Percentiles rank a stretch among this genome's conserved stretches.
phyloP scores from a whole-genome alignment of 2,329 filamentous ascomycete species.

The Cytospora leucostoma region DNA sequence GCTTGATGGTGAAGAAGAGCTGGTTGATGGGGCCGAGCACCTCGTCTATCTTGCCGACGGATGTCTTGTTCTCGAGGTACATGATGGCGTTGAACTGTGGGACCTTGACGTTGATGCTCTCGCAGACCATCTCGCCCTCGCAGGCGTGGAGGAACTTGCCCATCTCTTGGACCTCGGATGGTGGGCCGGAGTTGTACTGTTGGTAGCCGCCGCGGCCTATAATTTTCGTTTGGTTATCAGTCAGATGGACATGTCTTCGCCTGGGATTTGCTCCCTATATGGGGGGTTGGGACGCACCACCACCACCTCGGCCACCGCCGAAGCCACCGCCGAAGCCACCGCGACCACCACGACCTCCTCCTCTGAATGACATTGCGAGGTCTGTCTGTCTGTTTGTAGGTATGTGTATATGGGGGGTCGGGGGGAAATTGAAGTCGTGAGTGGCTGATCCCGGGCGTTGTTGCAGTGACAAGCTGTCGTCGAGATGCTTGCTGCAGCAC shows the following conservation, averaged over 20 bases:
- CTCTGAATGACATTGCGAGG: conserved; percentile 62
- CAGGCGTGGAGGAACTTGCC: conserved; percentile 91
- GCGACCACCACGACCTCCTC: conserved; percentile 50
- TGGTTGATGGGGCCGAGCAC: conserved; percentile 97
- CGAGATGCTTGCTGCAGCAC: conserved; percentile 4
- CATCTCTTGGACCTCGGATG: conserved; percentile 74
- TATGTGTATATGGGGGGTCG: conserved; percentile 2
- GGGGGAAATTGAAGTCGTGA: conserved; percentile 7
- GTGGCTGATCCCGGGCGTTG: conserved; percentile 19
- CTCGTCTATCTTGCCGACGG: conserved; percentile 96
- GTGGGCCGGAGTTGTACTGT: conserved; percentile 61
- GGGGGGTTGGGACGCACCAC: conserved; percentile 38
- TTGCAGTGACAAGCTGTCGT: conserved; percentile 18
- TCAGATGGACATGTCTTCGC: not conserved
- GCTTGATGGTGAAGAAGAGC: conserved; percentile 98
- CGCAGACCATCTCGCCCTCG: conserved; percentile 98
- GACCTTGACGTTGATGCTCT: conserved; percentile 91
- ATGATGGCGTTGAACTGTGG: conserved; percentile 99
- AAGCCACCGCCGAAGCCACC: conserved; percentile 52
- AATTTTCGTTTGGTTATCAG: conserved; percentile 22
- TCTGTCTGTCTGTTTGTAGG: conserved; percentile 36
- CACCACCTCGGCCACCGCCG: conserved; percentile 53
- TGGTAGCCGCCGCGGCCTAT: conserved; percentile 64
- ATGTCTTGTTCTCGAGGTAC: conserved; percentile 98
- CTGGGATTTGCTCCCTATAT: conserved; percentile 38